Evolutionary conservation across 2,329 filamentous ascomycete species (phyloP).

Genomic region (Cladosporium sp.): DNA sequence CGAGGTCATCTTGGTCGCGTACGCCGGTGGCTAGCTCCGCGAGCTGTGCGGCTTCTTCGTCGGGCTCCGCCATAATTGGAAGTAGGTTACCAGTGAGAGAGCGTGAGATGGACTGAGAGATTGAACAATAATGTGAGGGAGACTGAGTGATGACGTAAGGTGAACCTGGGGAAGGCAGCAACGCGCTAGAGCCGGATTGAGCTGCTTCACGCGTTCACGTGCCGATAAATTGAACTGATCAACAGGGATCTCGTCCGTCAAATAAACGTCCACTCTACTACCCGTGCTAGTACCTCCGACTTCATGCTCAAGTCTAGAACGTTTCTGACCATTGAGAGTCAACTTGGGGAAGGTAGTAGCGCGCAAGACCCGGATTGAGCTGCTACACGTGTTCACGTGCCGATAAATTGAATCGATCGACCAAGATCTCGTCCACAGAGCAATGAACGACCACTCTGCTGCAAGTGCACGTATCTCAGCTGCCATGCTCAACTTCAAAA

Average conservation of each 20-base stretch:
- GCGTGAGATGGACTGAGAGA: neutral
- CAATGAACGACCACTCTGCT: too few relatives aligned
- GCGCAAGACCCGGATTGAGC: neutral
- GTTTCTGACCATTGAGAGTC: too few relatives aligned
- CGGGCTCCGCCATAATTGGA: neutral
- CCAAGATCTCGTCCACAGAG: too few relatives aligned
- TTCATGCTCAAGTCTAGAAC: too few relatives aligned
- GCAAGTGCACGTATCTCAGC: neutral
- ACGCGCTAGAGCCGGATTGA: neutral
- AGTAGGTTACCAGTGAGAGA: neutral
- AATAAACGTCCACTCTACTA: too few relatives aligned
- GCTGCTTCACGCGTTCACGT: neutral
- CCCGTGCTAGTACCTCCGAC: too few relatives aligned
- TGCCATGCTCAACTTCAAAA: neutral
- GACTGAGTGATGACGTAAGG: neutral
- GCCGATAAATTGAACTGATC: neutral
- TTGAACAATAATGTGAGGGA: neutral
- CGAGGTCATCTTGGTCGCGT: constrained; percentile 84
- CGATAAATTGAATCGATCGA: neutral
- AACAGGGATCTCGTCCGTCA: too few relatives aligned
- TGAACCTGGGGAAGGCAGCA: neutral
- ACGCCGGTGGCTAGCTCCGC: constrained; percentile 48
- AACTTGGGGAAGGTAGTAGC: neutral
- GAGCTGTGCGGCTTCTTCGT: constrained; percentile 43
- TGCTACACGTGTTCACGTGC: neutral